Percentiles rank a stretch among this genome's conserved stretches.
Conservation (phyloP, 768 basidiomycete species). For the Daedaleopsis sinensis region DNA sequence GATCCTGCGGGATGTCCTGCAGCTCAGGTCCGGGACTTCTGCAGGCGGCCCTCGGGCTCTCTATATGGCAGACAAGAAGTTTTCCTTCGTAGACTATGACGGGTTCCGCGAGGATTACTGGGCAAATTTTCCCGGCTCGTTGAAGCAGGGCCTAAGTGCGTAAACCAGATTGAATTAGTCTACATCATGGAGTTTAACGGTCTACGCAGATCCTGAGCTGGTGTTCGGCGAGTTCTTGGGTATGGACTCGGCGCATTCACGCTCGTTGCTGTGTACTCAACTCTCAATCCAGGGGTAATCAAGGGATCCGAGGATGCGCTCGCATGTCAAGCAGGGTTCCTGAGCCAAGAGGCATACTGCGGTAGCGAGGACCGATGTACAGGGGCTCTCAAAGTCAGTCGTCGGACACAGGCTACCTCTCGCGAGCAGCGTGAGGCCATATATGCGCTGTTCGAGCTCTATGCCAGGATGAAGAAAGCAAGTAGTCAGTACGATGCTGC, state of each 20-base stretch:
- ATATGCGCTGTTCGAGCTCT: slow-evolving; percentile 57
- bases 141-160: slow-evolving; percentile 57
- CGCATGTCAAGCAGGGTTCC: slow-evolving; percentile 33
- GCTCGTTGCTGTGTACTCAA: background rate
- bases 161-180: background rate
- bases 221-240: slow-evolving; percentile 72
- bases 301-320: slow-evolving; percentile 66
- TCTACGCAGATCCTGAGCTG: slow-evolving; percentile 53
- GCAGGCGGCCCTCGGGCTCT: background rate
- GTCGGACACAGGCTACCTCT: slow-evolving; percentile 51
- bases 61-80: background rate
- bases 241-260: slow-evolving; percentile 18
- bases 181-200: background rate
- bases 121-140: slow-evolving; percentile 54
- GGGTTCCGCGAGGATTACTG: slow-evolving; percentile 57
- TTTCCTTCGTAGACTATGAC: slow-evolving; percentile 43
- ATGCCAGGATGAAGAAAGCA: slow-evolving; percentile 47
- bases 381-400: slow-evolving; percentile 26
- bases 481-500: slow-evolving; percentile 55
- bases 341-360: slow-evolving; percentile 48
- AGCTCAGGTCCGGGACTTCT: background rate
- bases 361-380: background rate
- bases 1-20: slow-evolving; percentile 1
- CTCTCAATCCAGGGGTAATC: slow-evolving; percentile 51
- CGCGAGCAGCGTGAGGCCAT: slow-evolving; percentile 47